Conservation (phyloP, 495 filamentous ascomycete species). For the Aspergillus baeticus region DNA sequence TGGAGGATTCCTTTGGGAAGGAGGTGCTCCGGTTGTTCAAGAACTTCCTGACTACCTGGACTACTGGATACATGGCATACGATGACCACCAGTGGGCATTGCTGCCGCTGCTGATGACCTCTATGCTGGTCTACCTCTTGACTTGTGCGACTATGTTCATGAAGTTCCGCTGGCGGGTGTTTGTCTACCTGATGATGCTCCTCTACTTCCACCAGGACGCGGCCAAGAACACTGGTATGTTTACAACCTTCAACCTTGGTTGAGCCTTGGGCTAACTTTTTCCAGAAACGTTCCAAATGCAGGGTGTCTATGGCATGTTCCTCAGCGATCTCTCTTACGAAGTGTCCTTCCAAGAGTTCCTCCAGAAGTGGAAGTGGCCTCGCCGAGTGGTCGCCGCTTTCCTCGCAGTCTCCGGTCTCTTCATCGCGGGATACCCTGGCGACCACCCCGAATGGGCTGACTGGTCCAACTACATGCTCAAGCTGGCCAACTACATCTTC, state of each 20-base stretch:
- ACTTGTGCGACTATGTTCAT: conserved; percentile 56
- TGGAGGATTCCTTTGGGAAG: conserved; percentile 32
- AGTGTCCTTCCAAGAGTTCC: conserved; percentile 47
- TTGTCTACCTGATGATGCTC: conserved; percentile 47
- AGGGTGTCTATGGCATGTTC: conserved; percentile 63
- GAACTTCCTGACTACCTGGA: conserved; percentile 57
- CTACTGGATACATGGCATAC: conserved; percentile 56
- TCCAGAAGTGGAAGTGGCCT: conserved; percentile 45
- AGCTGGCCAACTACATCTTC: conserved; percentile 50
- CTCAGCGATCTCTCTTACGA: conserved; percentile 61
- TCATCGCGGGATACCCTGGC: conserved; percentile 60
- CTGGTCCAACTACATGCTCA: conserved; percentile 56
- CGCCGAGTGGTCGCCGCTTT: conserved; percentile 44
- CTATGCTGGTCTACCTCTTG: conserved; percentile 60
- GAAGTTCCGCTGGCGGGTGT: conserved; percentile 55
- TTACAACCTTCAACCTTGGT: background rate
- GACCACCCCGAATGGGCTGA: conserved; percentile 53
- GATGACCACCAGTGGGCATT: conserved; percentile 69
- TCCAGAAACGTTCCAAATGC: conserved; percentile 51
- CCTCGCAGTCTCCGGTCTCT: conserved; percentile 49
- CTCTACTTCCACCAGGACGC: conserved; percentile 53
- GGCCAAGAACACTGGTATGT: conserved; percentile 27
- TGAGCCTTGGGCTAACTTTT: conserved; percentile 12
- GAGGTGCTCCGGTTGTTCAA: conserved; percentile 44
- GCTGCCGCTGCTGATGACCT: conserved; percentile 58